Evolutionary conservation across 257 asterid genomes (phyloP).

Genomic region (Petrea volubilis): DNA sequence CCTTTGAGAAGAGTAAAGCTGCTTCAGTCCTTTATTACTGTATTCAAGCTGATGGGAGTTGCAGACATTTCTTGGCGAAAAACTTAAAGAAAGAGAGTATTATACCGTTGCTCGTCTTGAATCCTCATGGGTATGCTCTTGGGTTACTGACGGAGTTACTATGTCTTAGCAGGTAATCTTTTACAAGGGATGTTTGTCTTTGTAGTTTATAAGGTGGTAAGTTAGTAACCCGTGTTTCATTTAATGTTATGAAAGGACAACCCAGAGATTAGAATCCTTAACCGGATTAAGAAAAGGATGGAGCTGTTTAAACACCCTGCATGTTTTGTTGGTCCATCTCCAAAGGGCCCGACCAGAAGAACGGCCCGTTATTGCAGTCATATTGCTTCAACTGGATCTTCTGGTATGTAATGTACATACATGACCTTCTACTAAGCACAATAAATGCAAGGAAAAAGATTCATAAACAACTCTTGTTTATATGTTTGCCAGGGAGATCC

Average conservation of each 20-base stretch:
- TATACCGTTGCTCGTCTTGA: constrained; percentile 41
- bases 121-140: constrained; percentile 37
- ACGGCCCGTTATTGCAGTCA: constrained; percentile 56
- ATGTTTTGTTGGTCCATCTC: constrained; percentile 54
- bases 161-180: constrained; percentile 64
- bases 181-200: not conserved
- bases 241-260: constrained; percentile 40
- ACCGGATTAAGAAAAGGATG: constrained; percentile 52
- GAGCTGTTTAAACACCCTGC: constrained; percentile 61
- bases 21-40: constrained; percentile 50
- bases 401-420: constrained; percentile 42
- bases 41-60: constrained; percentile 68
- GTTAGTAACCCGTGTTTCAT: not conserved
- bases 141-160: constrained; percentile 61
- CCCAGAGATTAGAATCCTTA: constrained; percentile 48
- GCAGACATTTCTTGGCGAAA: constrained; percentile 62
- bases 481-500: constrained; percentile 58
- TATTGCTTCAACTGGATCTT: constrained; percentile 74
- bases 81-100: constrained; percentile 49
- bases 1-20: constrained; percentile 54
- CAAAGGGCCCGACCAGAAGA: constrained; percentile 62
- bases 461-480: not conserved
- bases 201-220: not conserved
- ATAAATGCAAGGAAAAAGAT: not conserved
- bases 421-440: not conserved